Evolutionary conservation across 2,329 filamentous ascomycete species (phyloP), one percentile per base, ranked within the genome.

Genomic region (Exophiala bonariae): DNA sequence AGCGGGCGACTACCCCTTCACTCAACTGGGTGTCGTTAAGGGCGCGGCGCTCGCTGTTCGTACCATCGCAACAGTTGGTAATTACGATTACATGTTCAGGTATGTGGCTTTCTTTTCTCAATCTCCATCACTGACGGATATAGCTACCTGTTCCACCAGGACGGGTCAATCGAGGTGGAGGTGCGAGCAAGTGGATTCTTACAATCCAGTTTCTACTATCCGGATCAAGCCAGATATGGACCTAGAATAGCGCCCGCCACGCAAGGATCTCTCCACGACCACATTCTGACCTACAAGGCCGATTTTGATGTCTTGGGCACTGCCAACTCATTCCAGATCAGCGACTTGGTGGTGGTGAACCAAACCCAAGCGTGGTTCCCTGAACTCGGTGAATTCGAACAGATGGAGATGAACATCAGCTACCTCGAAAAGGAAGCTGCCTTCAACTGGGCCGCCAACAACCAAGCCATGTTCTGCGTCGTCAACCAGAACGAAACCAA

Each of bases 31-130:
- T 4, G 37, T 47, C n/a, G 33, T 36, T 14, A 50, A 50, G 32
- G 38, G 63, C 36, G 59, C 62, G 3, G 63, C 58, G 41, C 50
- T 80, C 30, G 65, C 66, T 0, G 60, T 80, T 3, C 66, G 77
- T 0, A 67, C 65, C 1, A 69, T 79, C 3, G 66, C 69, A 0
- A 79, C 76, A 0, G 70, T 80, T 3, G 76, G 75, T 2, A 80
- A 80, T 61, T 80, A 81, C 56, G 77, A 80, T 52, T 74, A 71
- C 52, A 69, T 71, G 11, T 73, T 79, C 41, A 67, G 66, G 23
- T 26, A 26, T 11, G 23, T 26, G 23, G 23, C 11, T 26, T 6
- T 6, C 23, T 26, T 26, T 26, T 11, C 6, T 26, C 23, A 26
- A 26, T 26, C 11, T 26, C 6, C 6, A 6, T 26, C 11, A 11